phyloP scores from a whole-genome alignment of 176 grass and related monocot genomes.

The Triticum aestivum region IWGSC_CS_RefSeq_v2.1 NC_057799.1:300923124-300923623 shows the following conservation, averaged over 20 bases:
- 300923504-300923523: conserved; percentile 39
- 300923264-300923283: conserved; percentile 12
- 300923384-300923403: conserved; percentile 38
- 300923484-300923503: background rate
- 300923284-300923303: conserved; percentile 5
- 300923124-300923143: conserved; percentile 96
- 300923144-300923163: conserved; percentile 53
- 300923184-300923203: conserved; percentile 88
- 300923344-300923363: conserved; percentile 59
- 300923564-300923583: background rate
- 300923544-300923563: background rate
- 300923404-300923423: conserved; percentile 17
- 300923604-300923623: conserved; percentile 8
- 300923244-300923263: conserved; percentile 6
- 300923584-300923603: conserved; percentile 6
- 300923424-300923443: conserved; percentile 35
- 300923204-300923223: conserved; percentile 58
- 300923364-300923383: conserved; percentile 6
- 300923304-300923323: conserved; percentile 47
- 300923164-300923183: conserved; percentile 74
- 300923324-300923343: conserved; percentile 39
- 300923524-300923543: conserved; percentile 27
- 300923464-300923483: conserved; percentile 21
- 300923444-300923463: conserved; percentile 10
- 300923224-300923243: background rate